A percentile compares a stretch with the other conserved stretches of the same genome.
phyloP scores from a whole-genome alignment of 2,329 filamentous ascomycete species.

The Tolypocladium amazonense region DNA sequence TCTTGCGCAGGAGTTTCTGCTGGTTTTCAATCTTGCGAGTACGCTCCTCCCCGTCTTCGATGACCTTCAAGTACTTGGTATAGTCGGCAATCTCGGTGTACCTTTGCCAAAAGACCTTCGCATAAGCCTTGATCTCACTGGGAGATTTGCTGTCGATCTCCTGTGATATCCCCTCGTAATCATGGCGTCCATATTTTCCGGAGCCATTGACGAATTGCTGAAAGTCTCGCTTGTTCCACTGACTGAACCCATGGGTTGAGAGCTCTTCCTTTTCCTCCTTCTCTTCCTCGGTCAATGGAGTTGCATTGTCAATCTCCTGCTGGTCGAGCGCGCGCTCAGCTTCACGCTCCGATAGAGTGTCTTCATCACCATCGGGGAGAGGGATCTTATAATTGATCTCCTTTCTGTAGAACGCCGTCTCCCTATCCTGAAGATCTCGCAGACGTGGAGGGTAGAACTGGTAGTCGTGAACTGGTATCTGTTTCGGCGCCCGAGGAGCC shows the following conservation, averaged over 20 bases:
- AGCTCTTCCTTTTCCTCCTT: constrained; percentile 75
- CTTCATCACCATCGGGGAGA: constrained; percentile 77
- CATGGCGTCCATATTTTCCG: constrained; percentile 79
- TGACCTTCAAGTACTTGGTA: constrained; percentile 75
- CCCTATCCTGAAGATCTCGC: constrained; percentile 84
- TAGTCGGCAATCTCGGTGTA: constrained; percentile 87
- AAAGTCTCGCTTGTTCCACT: constrained; percentile 97
- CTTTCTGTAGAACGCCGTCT: constrained; percentile 92
- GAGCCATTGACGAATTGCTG: constrained; percentile 96
- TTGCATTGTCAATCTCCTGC: constrained; percentile 85
- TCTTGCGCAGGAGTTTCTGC: constrained; percentile 85
- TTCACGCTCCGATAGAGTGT: constrained; percentile 75
- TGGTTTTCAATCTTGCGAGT: constrained; percentile 84
- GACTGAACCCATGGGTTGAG: constrained; percentile 74
- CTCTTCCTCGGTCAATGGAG: constrained; percentile 80
- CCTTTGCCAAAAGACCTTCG: constrained; percentile 92
- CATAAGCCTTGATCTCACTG: constrained; percentile 79
- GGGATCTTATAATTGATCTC: constrained; percentile 94
- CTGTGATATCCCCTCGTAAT: constrained; percentile 73
- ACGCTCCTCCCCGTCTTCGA: constrained; percentile 88
- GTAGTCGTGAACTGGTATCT: constrained; percentile 86
- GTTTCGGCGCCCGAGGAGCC: constrained; percentile 89
- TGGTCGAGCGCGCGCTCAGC: constrained; percentile 82
- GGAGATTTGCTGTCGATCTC: constrained; percentile 87
- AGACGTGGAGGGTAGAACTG: constrained; percentile 88